A percentile compares a stretch with the other conserved stretches of the same genome.
These are phyloP conservation scores for Trypanosoma theileri DNA, from an alignment of 208 protist genomes.

Conservation along the genomic window DNA sequence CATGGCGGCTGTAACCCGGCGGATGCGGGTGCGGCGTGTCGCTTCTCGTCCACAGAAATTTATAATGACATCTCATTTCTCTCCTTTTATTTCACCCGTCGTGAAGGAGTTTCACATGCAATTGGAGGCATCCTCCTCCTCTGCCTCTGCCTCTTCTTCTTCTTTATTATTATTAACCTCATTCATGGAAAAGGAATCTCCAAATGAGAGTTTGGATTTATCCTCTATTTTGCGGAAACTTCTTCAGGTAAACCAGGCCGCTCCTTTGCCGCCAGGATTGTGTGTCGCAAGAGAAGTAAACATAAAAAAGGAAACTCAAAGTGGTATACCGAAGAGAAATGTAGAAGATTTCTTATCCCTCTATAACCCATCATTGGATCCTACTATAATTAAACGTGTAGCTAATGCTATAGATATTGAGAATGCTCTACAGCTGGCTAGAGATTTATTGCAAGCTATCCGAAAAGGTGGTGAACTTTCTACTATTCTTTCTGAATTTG, in stretches of 20 bases:
- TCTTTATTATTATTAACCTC: neutral
- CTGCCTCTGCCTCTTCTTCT: neutral
- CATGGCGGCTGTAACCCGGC: constrained; percentile 25
- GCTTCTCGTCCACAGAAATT: neutral
- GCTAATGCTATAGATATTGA: constrained; percentile 31
- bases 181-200: neutral
- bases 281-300: neutral
- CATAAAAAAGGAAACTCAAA: neutral
- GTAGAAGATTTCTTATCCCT: neutral
- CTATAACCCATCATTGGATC: constrained; percentile 53
- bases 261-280: neutral
- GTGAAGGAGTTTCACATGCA: constrained; percentile 14
- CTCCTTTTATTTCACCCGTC: constrained; percentile 23
- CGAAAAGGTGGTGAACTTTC: constrained; percentile 28
- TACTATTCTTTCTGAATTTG: constrained; percentile 1
- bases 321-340: neutral
- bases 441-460: constrained; percentile 33
- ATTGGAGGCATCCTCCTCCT: neutral
- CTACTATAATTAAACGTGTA: constrained; percentile 35
- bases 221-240: neutral
- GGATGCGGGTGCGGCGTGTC: constrained; percentile 13
- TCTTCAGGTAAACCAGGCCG: neutral
- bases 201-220: neutral
- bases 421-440: constrained; percentile 29
- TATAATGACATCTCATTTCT: neutral